Evolutionary conservation across 345 rosid genomes (phyloP).

Genomic region (Populus alba): DNA sequence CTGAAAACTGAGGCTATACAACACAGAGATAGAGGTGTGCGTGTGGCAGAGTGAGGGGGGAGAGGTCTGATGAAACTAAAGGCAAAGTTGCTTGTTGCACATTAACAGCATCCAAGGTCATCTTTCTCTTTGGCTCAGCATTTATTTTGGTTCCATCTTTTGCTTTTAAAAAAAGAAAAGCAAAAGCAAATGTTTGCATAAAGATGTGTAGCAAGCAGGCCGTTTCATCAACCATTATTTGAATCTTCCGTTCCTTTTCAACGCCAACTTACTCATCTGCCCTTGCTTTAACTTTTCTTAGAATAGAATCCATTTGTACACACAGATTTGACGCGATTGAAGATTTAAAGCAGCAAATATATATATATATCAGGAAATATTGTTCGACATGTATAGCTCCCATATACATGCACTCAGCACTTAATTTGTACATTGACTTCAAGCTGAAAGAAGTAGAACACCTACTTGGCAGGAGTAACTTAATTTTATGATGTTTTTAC

Average conservation of each 20-base stretch:
- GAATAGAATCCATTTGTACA: background rate
- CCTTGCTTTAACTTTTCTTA: slow-evolving; percentile 11
- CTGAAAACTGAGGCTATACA: background rate
- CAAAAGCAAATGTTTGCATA: slow-evolving; percentile 38
- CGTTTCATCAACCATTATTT: slow-evolving; percentile 33
- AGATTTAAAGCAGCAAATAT: background rate
- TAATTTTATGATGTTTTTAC: too few species aligned
- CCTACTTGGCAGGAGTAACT: background rate
- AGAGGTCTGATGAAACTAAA: slow-evolving; percentile 10
- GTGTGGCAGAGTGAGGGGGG: background rate
- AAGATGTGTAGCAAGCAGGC: slow-evolving; percentile 29
- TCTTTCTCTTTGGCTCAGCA: slow-evolving; percentile 18
- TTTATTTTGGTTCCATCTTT: slow-evolving; percentile 33
- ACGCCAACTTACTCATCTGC: slow-evolving; percentile 20
- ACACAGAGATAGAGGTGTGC: background rate
- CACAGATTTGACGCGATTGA: background rate
- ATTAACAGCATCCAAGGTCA: slow-evolving; percentile 41
- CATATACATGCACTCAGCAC: background rate
- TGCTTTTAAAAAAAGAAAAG: slow-evolving; percentile 49
- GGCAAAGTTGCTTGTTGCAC: slow-evolving; percentile 23
- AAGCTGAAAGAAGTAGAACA: background rate
- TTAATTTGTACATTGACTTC: background rate
- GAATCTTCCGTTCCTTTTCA: slow-evolving; percentile 24
- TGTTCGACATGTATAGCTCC: background rate
- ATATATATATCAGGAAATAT: background rate